Base-by-base conservation (phyloP, 2,329 filamentous ascomycete species). In the Colletotrichum noveboracense region DNA sequence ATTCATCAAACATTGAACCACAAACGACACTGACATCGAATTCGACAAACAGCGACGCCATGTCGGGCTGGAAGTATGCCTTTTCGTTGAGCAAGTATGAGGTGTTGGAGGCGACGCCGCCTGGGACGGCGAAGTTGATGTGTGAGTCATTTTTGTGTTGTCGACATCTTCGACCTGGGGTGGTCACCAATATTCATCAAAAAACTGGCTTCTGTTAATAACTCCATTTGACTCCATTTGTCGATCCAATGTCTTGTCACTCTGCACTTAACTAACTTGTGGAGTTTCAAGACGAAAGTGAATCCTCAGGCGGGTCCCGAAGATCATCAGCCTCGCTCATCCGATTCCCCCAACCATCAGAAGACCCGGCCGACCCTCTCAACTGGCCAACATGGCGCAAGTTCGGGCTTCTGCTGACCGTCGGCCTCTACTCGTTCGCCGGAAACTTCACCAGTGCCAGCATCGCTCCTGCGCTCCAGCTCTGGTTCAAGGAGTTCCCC, bases 331-430 rank as follows among this genome's bases (percentile, higher is more conserved):
- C 9, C 16, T 71, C 72, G n/a, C 66, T 81, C 38, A 70, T 78
- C 18, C 75, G 76, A 28, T 78, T 76, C 62, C 81, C 82, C 2
- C 34, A 76, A 10, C 81, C 82, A 0, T 80, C 80, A 1, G 55
- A 79, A 0, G 83, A 85, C 56, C 84, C 84, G 7, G 79, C 79
- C 7, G 84, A 86, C 66, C 84, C 84, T 3, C 77, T 86, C 16
- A 85, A 85, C 71, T 85, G 82, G 77, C 62, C 80, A 0, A 43
- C 62, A 1, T 85, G 83, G 83, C 79, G 81, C 6, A 86, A 85
- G 71, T 18, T 80, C 1, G 74, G 78, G 2, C 78, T 82, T 1
- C 74, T 86, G 14, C 3, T 78, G 7, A 76, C 79, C 3, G 80
- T 79, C 4, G 80, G 83, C 0, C 34, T 83, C 3, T 86, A 83